A percentile compares a stretch with the other conserved stretches of the same genome.
Conservation (phyloP, 352 stramenopile genomes). For the Pythium aquatile region DNA sequence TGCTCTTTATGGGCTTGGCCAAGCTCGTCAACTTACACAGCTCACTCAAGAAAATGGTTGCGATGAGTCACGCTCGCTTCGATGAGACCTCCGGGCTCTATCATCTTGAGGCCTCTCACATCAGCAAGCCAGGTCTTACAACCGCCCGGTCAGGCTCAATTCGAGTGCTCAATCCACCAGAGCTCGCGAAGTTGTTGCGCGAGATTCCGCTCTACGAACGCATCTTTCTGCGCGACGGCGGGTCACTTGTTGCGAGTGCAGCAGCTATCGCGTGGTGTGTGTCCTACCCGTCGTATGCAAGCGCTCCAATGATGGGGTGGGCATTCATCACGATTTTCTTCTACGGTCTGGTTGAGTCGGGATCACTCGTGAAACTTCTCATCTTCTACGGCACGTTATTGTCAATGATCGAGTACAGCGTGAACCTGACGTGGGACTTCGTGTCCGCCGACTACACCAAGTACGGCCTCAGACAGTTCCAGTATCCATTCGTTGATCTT, state of each 20-base stretch:
- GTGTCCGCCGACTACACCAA: conserved; percentile 45
- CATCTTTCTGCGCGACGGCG: conserved; percentile 68
- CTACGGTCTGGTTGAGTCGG: conserved; percentile 44
- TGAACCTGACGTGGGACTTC: conserved; percentile 64
- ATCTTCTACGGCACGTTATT: conserved; percentile 62
- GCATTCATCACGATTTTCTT: conserved; percentile 66
- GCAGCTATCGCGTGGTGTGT: conserved; percentile 75
- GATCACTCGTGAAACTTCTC: conserved; percentile 52
- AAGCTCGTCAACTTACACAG: conserved; percentile 74
- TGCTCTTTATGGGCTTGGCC: conserved; percentile 59
- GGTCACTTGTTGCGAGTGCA: conserved; percentile 60
- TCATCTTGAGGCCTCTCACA: conserved; percentile 3
- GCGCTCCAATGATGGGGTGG: conserved; percentile 55
- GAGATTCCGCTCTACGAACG: conserved; percentile 63
- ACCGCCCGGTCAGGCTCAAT: neutral
- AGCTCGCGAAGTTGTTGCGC: conserved; percentile 41
- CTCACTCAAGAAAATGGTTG: conserved; percentile 12
- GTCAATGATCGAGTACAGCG: conserved; percentile 57
- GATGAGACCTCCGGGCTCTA: neutral
- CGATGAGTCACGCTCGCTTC: conserved; percentile 1
- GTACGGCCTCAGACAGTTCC: conserved; percentile 65
- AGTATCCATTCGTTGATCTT: conserved; percentile 76
- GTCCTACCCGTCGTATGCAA: conserved; percentile 82
- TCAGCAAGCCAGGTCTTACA: neutral
- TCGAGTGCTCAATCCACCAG: neutral